These are phyloP conservation scores for Melaleuca quinquenervia DNA, from an alignment of 345 rosid genomes.

Conservation along the genomic window DNA sequence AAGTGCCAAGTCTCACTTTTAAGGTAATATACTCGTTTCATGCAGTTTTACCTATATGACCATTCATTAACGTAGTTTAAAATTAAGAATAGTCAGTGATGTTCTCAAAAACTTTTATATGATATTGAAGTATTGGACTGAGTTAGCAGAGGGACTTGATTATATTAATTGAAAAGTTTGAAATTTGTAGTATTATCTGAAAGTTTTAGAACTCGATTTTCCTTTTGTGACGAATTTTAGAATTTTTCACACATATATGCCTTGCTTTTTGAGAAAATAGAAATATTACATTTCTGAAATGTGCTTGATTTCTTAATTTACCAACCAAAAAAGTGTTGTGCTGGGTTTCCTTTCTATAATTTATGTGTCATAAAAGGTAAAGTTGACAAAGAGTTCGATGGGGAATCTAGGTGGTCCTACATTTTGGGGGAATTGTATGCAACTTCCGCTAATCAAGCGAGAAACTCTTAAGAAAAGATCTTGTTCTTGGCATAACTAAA, in stretches of 20 bases:
- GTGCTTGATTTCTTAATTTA: not conserved
- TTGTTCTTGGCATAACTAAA: not conserved
- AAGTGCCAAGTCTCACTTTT: not conserved
- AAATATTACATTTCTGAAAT: not conserved
- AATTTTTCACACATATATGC: not conserved
- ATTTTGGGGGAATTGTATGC: not conserved
- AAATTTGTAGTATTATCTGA: not conserved
- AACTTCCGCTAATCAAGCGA: not conserved
- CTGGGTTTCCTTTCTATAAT: not conserved
- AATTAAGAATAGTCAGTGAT: too few species aligned
- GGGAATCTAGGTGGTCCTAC: not conserved
- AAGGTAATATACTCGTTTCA: not conserved
- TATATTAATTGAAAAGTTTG: too few species aligned
- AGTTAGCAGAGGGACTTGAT: not conserved
- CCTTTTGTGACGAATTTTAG: not conserved
- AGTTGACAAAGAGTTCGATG: not conserved
- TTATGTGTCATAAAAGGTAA: not conserved
- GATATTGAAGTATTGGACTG: not conserved
- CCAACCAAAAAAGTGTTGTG: not conserved
- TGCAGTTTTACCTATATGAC: not conserved
- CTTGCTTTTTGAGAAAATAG: fast-evolving
- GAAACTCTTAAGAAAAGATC: not conserved
- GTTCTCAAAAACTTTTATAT: too few species aligned
- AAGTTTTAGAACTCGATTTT: not conserved
- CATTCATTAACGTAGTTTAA: too few species aligned